A percentile compares a stretch with the other conserved stretches of the same genome.
Conservation (phyloP, 495 filamentous ascomycete species). For the Penicillium paxilli region DNA sequence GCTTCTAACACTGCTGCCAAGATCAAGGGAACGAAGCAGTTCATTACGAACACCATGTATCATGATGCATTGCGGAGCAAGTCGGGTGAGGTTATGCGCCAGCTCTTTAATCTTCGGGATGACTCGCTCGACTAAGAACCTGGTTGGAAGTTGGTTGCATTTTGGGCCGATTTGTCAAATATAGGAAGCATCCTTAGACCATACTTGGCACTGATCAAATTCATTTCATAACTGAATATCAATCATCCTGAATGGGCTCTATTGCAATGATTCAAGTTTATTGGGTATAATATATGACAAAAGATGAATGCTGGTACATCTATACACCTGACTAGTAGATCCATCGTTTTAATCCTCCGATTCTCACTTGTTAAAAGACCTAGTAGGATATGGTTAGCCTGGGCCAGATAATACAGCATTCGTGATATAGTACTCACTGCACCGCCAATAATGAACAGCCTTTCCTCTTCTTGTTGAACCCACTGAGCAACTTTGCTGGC, state of each 20-base stretch:
- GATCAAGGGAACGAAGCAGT: slow-evolving; percentile 77
- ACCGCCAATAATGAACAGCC: slow-evolving; percentile 92
- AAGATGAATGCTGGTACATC: no score
- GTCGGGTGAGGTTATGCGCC: slow-evolving; percentile 70
- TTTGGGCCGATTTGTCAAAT: neutral
- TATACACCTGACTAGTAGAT: neutral
- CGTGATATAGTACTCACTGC: slow-evolving; percentile 51
- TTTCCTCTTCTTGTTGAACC: slow-evolving; percentile 86
- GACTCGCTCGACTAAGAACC: slow-evolving; percentile 68
- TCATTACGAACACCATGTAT: slow-evolving; percentile 82
- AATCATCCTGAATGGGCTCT: neutral
- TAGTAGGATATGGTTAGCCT: slow-evolving; percentile 1
- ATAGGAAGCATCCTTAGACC: neutral
- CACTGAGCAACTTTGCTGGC: slow-evolving; percentile 87
- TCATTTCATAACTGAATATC: no score
- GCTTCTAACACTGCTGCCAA: slow-evolving; percentile 69
- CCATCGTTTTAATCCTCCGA: neutral
- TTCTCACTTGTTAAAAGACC: slow-evolving; percentile 25
- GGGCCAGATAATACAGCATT: neutral
- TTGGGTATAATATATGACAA: neutral
- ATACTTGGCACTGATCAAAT: neutral
- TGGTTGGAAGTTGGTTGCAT: no score
- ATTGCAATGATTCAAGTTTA: neutral
- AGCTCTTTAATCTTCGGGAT: slow-evolving; percentile 69
- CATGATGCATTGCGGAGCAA: slow-evolving; percentile 77